Conservation (phyloP, 345 rosid genomes). For the Brassica rapa region DNA sequence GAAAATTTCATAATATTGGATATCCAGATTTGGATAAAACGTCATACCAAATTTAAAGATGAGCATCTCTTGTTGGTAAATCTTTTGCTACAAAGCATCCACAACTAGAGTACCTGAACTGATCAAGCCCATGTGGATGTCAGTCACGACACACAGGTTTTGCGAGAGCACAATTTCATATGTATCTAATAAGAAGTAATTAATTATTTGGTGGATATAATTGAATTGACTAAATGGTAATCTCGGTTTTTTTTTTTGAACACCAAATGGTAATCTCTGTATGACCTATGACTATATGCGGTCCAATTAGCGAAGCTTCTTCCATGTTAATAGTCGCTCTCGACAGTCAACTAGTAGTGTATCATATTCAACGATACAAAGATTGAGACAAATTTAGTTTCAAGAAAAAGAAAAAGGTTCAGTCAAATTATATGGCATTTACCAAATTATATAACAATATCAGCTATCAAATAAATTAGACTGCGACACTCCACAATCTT, state of each 20-base stretch:
- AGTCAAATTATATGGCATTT: too few relatives aligned
- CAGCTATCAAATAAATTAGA: too few relatives aligned
- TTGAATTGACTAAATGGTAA: background rate
- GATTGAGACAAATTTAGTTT: background rate
- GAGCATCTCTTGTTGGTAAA: background rate
- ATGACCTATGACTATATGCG: background rate
- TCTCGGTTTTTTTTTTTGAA: too few relatives aligned
- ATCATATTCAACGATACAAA: background rate
- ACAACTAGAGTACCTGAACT: background rate
- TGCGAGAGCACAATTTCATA: background rate
- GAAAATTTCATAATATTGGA: background rate
- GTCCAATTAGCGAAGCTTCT: conserved; percentile 3
- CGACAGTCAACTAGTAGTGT: background rate
- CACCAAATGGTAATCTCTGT: background rate
- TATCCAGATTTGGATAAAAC: background rate
- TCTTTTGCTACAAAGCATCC: background rate
- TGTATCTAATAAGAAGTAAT: background rate
- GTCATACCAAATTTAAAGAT: background rate
- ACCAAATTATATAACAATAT: too few relatives aligned
- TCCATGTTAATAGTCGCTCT: background rate
- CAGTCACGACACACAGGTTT: background rate
- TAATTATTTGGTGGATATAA: background rate
- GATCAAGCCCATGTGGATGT: background rate
- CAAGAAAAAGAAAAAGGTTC: too few relatives aligned
- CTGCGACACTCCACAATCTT: background rate